Conservation (phyloP, 2,329 filamentous ascomycete species). For the Aureobasidium sp. region DNA sequence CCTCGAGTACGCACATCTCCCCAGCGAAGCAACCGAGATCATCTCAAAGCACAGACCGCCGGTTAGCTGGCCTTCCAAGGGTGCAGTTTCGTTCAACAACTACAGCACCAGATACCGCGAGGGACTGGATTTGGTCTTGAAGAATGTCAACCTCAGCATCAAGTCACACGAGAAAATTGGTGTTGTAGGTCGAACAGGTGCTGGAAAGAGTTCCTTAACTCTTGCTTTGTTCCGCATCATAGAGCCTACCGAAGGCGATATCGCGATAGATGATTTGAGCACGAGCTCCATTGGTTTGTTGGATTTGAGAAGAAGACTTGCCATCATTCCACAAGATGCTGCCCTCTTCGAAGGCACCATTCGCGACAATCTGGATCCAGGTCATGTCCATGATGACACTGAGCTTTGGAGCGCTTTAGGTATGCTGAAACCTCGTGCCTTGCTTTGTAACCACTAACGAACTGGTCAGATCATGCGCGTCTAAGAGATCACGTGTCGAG, state of each 20-base stretch:
- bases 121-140: conserved; percentile 83
- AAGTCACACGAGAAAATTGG: conserved; percentile 97
- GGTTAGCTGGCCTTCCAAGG: conserved; percentile 83
- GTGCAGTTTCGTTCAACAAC: conserved; percentile 82
- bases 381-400: conserved; percentile 90
- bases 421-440: conserved; percentile 40
- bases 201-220: conserved; percentile 90
- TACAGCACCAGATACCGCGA: conserved; percentile 90
- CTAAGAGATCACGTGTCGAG: conserved; percentile 79
- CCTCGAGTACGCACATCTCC: conserved; percentile 84
- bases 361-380: conserved; percentile 90
- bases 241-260: conserved; percentile 71
- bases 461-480: conserved; percentile 69
- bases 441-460: conserved; percentile 20
- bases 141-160: conserved; percentile 85
- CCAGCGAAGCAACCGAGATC: conserved; percentile 90
- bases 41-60: conserved; percentile 79
- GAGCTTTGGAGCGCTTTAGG: conserved; percentile 93
- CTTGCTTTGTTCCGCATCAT: conserved; percentile 93
- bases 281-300: conserved; percentile 84
- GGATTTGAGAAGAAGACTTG: conserved; percentile 78
- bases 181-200: conserved; percentile 90
- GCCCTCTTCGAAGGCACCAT: conserved; percentile 90
- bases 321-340: conserved; percentile 96
- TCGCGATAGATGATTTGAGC: conserved; percentile 82